phyloP scores from a whole-genome alignment of 345 rosid species.

The Eucalyptus curtisii region DNA sequence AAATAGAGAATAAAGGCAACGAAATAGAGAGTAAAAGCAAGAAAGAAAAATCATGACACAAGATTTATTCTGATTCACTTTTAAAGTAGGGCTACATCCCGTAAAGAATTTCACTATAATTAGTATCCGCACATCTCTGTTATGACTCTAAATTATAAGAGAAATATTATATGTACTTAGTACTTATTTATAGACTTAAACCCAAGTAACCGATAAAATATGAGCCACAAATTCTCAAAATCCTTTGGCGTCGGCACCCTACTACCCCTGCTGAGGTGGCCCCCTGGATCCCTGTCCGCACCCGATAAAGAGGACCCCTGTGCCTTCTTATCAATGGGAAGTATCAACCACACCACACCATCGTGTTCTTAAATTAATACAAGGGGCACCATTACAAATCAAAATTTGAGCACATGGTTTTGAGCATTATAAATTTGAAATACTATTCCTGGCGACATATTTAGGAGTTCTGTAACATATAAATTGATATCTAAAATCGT shows the following conservation, averaged over 20 bases:
- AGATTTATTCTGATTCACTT: rapidly evolving
- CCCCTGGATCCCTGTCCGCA: rapidly evolving
- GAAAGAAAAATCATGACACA: too few relatives aligned
- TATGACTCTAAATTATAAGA: too few relatives aligned
- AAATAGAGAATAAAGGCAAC: too few relatives aligned
- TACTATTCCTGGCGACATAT: background rate
- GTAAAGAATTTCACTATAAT: background rate
- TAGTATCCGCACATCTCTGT: too few relatives aligned
- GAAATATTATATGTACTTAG: too few relatives aligned
- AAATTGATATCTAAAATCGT: background rate
- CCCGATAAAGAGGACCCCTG: rapidly evolving
- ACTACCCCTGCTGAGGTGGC: background rate
- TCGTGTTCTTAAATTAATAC: rapidly evolving
- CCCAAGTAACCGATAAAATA: background rate
- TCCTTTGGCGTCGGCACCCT: rapidly evolving
- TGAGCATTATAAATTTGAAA: too few relatives aligned
- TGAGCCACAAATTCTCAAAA: background rate
- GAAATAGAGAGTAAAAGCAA: too few relatives aligned
- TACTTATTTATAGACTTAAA: background rate
- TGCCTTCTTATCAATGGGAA: rapidly evolving
- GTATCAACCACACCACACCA: too few relatives aligned
- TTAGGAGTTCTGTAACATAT: background rate
- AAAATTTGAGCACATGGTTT: too few relatives aligned
- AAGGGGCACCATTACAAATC: background rate
- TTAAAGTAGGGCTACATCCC: too few relatives aligned